Evolutionary conservation across 306 rosid genomes (phyloP).

Genomic region (Mimosa bimucronata): DNA sequence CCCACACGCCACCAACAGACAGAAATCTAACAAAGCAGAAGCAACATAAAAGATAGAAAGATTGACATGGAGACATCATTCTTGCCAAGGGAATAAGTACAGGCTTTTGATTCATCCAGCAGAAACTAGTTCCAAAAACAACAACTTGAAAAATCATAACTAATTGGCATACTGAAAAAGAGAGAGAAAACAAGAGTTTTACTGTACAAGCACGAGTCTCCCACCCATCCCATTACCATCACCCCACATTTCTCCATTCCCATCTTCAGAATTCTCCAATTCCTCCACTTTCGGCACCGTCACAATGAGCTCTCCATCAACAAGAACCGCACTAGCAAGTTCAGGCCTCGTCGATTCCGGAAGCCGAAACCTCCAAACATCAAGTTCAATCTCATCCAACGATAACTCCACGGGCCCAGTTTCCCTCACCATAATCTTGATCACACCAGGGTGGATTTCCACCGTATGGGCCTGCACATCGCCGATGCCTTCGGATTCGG

Average conservation of each 20-base stretch:
- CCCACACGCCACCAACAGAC: not conserved
- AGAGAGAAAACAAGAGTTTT: conserved; percentile 30
- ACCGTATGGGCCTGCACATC: conserved; percentile 74
- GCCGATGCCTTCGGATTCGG: conserved; percentile 61
- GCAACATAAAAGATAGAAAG: not conserved
- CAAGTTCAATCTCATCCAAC: conserved; percentile 81
- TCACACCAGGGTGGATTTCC: conserved; percentile 94
- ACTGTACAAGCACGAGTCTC: conserved; percentile 96
- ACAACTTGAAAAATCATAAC: conserved; percentile 41
- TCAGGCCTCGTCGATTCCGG: conserved; percentile 93
- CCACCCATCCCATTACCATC: conserved; percentile 65
- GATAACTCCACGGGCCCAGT: conserved; percentile 61
- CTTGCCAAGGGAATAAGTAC: conserved; percentile 22
- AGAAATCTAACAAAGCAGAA: conserved; percentile 6
- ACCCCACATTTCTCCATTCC: conserved; percentile 50
- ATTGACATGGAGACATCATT: conserved; percentile 35
- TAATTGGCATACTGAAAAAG: conserved; percentile 46
- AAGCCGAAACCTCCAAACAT: conserved; percentile 93
- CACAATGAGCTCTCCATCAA: conserved; percentile 86
- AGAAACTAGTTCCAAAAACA: conserved; percentile 48
- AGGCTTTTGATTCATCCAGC: conserved; percentile 35
- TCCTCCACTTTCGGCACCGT: conserved; percentile 82
- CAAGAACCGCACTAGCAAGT: conserved; percentile 84
- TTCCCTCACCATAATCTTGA: conserved; percentile 86
- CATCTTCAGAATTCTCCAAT: conserved; percentile 44